Percentiles rank a stretch among this genome's conserved stretches.
Evolutionary conservation across 305 asterid species (phyloP).

Genomic region (Ajuga reptans): DNA sequence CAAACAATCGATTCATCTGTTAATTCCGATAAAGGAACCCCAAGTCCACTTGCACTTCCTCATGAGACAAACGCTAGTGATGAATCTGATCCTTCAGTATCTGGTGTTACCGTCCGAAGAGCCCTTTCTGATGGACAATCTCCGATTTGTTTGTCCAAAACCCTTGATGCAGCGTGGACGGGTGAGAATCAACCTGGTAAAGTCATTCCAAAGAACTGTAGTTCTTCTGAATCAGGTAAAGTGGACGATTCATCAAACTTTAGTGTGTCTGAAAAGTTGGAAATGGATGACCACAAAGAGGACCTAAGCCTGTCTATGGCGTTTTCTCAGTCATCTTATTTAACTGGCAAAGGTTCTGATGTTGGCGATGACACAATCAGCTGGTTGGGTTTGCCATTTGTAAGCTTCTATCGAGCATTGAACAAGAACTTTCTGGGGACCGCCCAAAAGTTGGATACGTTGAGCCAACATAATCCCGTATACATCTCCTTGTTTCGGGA

Average conservation of each 20-base stretch:
- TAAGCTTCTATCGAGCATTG: slow-evolving; percentile 54
- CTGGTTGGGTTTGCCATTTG: slow-evolving; percentile 74
- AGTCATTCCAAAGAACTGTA: slow-evolving; percentile 32
- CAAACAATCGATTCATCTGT: slow-evolving; percentile 24
- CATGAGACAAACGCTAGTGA: slow-evolving; percentile 29
- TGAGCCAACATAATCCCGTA: slow-evolving; percentile 54
- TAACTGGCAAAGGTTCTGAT: slow-evolving; percentile 44
- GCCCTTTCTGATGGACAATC: slow-evolving; percentile 62
- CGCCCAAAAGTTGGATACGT: slow-evolving; percentile 53
- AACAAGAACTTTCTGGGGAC: slow-evolving; percentile 51
- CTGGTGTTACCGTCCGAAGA: slow-evolving; percentile 37
- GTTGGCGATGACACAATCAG: slow-evolving; percentile 43
- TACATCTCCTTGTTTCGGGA: slow-evolving; percentile 65
- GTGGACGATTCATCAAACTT: slow-evolving; percentile 33
- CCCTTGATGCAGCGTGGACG: slow-evolving; percentile 91
- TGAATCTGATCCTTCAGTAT: slow-evolving; percentile 36
- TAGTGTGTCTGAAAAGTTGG: slow-evolving; percentile 41
- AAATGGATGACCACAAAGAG: slow-evolving; percentile 41
- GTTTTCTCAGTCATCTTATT: slow-evolving; percentile 36
- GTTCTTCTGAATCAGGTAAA: slow-evolving; percentile 33
- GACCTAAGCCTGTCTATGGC: slow-evolving; percentile 31
- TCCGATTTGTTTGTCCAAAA: slow-evolving; percentile 62
- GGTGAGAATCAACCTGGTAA: slow-evolving; percentile 49
- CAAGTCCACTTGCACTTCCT: slow-evolving; percentile 25
- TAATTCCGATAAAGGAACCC: slow-evolving; percentile 26